Percentiles rank a stretch among this genome's conserved stretches.
These are phyloP conservation scores for Lenwebbia sp. DNA, from an alignment of 345 rosid species.

Conservation along the genomic window DNA sequence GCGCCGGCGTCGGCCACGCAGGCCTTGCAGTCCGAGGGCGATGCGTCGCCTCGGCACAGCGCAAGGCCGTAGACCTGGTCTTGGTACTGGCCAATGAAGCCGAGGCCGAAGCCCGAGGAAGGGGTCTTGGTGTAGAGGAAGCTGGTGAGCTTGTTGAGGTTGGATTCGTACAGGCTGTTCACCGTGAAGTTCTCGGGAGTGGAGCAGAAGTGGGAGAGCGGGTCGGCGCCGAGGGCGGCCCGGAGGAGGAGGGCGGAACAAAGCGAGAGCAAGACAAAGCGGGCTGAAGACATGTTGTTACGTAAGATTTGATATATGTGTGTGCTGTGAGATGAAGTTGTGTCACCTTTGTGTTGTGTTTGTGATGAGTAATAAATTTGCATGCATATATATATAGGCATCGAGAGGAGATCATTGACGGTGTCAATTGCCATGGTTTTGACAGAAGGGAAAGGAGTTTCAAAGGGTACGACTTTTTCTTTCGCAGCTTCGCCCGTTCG, in stretches of 20 bases:
- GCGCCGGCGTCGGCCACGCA: slow-evolving; percentile 17
- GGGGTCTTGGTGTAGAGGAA: slow-evolving; percentile 16
- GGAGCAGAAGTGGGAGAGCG: slow-evolving; percentile 36
- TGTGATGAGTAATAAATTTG: background rate
- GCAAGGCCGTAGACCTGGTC: slow-evolving; percentile 17
- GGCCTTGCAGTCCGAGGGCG: slow-evolving; percentile 15
- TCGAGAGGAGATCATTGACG: background rate
- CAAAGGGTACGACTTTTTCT: background rate
- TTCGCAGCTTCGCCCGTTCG: background rate
- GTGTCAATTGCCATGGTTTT: background rate
- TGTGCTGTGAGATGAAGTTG: background rate
- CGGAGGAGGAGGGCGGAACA: slow-evolving; percentile 19
- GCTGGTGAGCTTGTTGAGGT: slow-evolving; percentile 24
- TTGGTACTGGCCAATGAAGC: slow-evolving; percentile 5
- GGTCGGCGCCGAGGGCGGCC: slow-evolving; percentile 1
- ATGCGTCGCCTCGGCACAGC: slow-evolving; percentile 27
- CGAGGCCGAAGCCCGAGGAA: slow-evolving; percentile 12
- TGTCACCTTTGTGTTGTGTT: background rate
- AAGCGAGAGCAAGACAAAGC: background rate
- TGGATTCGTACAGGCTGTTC: slow-evolving; percentile 12
- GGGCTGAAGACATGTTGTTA: slow-evolving; percentile 7
- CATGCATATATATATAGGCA: background rate
- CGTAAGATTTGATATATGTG: background rate
- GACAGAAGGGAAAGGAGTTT: background rate
- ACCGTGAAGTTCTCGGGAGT: slow-evolving; percentile 32